Evolutionary conservation across 2,329 filamentous ascomycete species (phyloP), one percentile per base, ranked within the genome.

Genomic region (Diaporthe eres): DNA sequence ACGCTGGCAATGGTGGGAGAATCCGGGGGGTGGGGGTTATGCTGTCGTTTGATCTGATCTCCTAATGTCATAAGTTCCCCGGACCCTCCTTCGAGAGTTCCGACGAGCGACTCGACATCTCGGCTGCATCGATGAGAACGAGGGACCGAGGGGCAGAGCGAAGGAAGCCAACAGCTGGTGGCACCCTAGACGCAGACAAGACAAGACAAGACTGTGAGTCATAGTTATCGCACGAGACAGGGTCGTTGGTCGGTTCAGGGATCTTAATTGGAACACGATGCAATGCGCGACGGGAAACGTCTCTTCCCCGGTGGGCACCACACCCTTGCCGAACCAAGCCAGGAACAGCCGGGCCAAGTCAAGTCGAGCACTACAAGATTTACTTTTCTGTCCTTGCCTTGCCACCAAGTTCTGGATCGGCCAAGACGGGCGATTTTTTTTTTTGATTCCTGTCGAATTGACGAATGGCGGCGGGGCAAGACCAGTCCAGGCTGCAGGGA

Each of bases 211-310:
- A 28, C 53, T 13, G 75, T 76, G 75, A 76, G 75, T 76, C 75
- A 76, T 74, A 72, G 72, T 68, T 61, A 76, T 76, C 34, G 72
- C 75, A 68, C 65, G 72, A 76, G 75, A 75, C 75, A 74, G 55
- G 72, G 58, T 75, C 71, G 44, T 72, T 65, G 57, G 65, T 55
- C 44, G 60, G 28, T 75, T 22, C 72, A 75, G 73, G 51, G 67
- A 58, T 76, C 67, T 70, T 76, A 65, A 75, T 75, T 76, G 75
- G 75, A 53, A 76, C 58, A 58, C 67, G 60, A 68, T 34, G 75
- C 75, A 70, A 61, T 65, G 65, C 60, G 53, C 67, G 65, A 25
- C 65, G 53, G 75, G 63, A 53, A 61, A 51, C 58, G 72, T 55
- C 51, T 75, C 67, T 51, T 72, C 60, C 75, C 65, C 72, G 60